A percentile compares a stretch with the other conserved stretches of the same genome.
These are phyloP conservation scores for Oehlia diaphana DNA, from an alignment of 192 early-diverging fungal species.

Conservation along the genomic window DNA sequence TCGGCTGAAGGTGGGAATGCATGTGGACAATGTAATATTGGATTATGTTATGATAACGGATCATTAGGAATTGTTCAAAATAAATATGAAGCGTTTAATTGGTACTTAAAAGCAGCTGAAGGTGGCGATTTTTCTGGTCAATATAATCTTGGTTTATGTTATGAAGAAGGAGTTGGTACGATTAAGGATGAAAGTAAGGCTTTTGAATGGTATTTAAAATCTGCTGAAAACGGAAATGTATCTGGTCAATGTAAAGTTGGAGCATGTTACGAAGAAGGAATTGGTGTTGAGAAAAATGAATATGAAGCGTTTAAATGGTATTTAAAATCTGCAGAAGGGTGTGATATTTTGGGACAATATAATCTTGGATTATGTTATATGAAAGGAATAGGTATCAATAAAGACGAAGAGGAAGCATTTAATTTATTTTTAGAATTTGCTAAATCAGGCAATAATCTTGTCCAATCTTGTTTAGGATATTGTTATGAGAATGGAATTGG, in stretches of 20 bases:
- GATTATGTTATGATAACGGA: conserved; percentile 8
- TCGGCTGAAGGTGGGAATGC: conserved; percentile 8
- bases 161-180: conserved; percentile 41
- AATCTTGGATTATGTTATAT: conserved; percentile 14
- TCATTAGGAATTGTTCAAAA: conserved; percentile 5
- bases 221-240: conserved; percentile 33
- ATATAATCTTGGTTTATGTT: conserved; percentile 36
- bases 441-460: conserved; percentile 55
- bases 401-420: conserved; percentile 50
- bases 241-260: conserved; percentile 37
- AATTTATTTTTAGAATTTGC: conserved; percentile 58
- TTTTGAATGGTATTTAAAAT: conserved; percentile 43
- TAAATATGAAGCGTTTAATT: conserved; percentile 34
- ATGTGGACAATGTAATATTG: conserved; percentile 6
- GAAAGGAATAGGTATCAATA: conserved; percentile 20
- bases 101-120: conserved; percentile 40
- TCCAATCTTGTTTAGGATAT: conserved; percentile 75
- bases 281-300: conserved; percentile 2
- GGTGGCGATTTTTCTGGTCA: conserved; percentile 35
- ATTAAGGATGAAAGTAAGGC: conserved; percentile 33
- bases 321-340: background rate
- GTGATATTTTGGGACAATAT: background rate
- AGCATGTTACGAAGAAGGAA: conserved; percentile 36
- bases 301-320: conserved; percentile 13
- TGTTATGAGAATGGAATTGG: conserved; percentile 71